Evolutionary conservation across 169 alveolate species (phyloP).

Genomic region (Plasmodium chabaudi): DNA sequence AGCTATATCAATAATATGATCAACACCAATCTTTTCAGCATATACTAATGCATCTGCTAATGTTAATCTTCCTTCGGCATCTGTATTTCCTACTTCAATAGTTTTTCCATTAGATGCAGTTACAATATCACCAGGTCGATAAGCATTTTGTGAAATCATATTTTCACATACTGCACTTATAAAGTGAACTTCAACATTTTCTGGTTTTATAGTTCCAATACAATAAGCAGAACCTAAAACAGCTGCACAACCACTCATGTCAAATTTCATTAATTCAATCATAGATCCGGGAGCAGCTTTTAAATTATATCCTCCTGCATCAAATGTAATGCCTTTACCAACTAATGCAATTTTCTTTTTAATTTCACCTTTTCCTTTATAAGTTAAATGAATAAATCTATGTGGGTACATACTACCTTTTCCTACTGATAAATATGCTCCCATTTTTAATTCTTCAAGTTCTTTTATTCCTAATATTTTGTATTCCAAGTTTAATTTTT

Average conservation of each 20-base stretch:
- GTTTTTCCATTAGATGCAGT: conserved; percentile 95
- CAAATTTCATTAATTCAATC: conserved; percentile 89
- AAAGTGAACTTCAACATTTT: conserved; percentile 89
- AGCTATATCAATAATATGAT: conserved; percentile 93
- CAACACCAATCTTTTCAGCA: conserved; percentile 91
- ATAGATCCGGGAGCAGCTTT: conserved; percentile 84
- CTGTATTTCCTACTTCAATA: conserved; percentile 96
- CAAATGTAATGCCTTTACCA: conserved; percentile 96
- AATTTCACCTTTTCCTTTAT: conserved; percentile 78
- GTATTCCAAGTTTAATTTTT: conserved; percentile 83
- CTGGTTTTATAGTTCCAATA: conserved; percentile 87
- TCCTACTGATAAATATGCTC: conserved; percentile 89
- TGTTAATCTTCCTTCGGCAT: conserved; percentile 98
- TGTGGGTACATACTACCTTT: conserved; percentile 93
- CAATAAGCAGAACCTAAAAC: conserved; percentile 91
- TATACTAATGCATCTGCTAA: conserved; percentile 97
- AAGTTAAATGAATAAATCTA: conserved; percentile 88
- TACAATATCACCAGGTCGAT: conserved; percentile 95
- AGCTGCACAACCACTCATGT: conserved; percentile 93
- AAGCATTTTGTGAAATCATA: conserved; percentile 90
- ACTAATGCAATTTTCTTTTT: conserved; percentile 89
- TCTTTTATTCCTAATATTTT: conserved; percentile 86
- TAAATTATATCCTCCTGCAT: conserved; percentile 95
- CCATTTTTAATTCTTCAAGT: conserved; percentile 89
- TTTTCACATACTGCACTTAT: conserved; percentile 93